Percentiles rank a stretch among this genome's conserved stretches.
Conservation (phyloP, 148 eudicot genomes). For the Fallopia convolvulus region DNA sequence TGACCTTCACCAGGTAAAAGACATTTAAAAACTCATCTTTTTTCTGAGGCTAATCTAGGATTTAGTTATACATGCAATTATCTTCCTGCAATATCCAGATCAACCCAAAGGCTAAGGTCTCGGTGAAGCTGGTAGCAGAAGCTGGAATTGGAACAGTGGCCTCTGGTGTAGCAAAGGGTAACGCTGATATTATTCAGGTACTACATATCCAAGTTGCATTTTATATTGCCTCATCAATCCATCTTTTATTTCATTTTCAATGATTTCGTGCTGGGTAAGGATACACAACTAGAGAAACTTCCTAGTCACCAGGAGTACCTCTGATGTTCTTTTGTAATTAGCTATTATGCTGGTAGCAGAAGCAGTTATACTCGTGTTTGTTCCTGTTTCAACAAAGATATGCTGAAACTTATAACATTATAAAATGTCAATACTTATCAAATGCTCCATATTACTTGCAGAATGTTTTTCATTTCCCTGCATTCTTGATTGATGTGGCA, state of each 20-base stretch:
- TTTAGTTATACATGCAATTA: background rate
- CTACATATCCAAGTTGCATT: background rate
- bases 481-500: background rate
- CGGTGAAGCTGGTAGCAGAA: slow-evolving; percentile 99
- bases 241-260: slow-evolving; percentile 1
- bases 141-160: slow-evolving; percentile 99
- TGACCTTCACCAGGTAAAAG: slow-evolving; percentile 92
- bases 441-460: background rate
- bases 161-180: slow-evolving; percentile 99
- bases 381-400: background rate
- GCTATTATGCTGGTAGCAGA: background rate
- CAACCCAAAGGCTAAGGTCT: slow-evolving; percentile 96
- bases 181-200: slow-evolving; percentile 99
- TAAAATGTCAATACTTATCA: background rate
- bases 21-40: background rate
- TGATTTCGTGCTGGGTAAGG: background rate
- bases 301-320: background rate
- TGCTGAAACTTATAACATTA: background rate
- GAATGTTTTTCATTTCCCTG: background rate
- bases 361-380: background rate
- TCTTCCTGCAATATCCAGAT: slow-evolving; percentile 41
- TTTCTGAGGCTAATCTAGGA: background rate
- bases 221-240: background rate
- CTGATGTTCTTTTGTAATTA: background rate
- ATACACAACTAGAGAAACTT: background rate